Conservation (phyloP, 2,329 filamentous ascomycete genomes). For the Tothia fuscella region DNA sequence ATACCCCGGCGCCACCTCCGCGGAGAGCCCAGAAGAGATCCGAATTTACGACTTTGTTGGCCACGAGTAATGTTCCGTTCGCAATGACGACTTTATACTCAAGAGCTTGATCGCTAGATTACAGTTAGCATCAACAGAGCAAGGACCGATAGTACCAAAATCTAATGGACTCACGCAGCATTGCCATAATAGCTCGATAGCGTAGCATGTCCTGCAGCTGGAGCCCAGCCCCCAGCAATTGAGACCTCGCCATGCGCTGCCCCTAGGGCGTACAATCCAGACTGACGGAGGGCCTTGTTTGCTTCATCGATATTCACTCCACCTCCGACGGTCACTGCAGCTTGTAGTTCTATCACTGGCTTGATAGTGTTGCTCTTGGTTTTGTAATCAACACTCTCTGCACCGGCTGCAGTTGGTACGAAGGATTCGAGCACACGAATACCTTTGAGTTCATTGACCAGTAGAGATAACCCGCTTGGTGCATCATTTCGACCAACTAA, state of each 20-base stretch:
- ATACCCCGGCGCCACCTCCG: slow-evolving; percentile 3
- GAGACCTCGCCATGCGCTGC: slow-evolving; percentile 18
- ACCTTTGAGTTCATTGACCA: slow-evolving; percentile 1
- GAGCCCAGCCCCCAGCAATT: slow-evolving; percentile 12
- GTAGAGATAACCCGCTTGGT: neutral
- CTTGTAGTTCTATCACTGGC: neutral
- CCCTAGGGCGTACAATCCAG: slow-evolving; percentile 2
- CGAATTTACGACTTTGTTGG: slow-evolving; percentile 20
- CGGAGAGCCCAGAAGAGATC: slow-evolving; percentile 11
- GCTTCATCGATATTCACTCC: slow-evolving; percentile 7
- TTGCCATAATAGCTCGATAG: slow-evolving; percentile 1
- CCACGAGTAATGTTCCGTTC: neutral
- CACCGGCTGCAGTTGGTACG: neutral
- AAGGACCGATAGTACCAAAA: neutral
- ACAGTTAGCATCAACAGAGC: slow-evolving; percentile 17
- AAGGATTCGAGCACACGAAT: slow-evolving; percentile 5
- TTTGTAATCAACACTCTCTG: neutral
- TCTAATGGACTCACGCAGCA: neutral
- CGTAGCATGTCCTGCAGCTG: slow-evolving; percentile 7
- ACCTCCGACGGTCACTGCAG: slow-evolving; percentile 7
- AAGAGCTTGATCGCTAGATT: neutral
- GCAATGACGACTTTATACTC: slow-evolving; percentile 34
- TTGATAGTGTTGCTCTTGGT: slow-evolving; percentile 3
- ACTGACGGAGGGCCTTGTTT: slow-evolving; percentile 6
- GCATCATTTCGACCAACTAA: neutral